phyloP scores from a whole-genome alignment of 2,329 filamentous ascomycete species.

The Colletotrichum salicis region DNA sequence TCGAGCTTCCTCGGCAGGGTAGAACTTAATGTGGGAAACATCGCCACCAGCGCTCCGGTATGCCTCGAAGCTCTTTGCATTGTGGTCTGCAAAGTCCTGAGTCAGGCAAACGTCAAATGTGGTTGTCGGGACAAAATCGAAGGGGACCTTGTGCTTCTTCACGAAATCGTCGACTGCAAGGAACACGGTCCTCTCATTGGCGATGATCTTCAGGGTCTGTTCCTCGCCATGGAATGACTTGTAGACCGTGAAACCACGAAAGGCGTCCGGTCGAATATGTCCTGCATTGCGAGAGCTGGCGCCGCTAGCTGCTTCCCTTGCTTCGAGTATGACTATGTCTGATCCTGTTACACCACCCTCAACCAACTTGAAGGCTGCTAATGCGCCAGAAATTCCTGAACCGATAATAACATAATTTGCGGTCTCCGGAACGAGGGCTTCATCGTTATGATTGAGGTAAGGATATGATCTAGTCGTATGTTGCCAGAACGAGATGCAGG shows the following conservation, averaged over 20 bases:
- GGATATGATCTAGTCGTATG: slow-evolving; percentile 39
- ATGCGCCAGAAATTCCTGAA: slow-evolving; percentile 53
- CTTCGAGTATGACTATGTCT: slow-evolving; percentile 54
- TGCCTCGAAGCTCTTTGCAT: slow-evolving; percentile 9
- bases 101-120: slow-evolving; percentile 62
- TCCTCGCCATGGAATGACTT: not conserved
- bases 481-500: slow-evolving; percentile 47
- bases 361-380: slow-evolving; percentile 52
- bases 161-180: slow-evolving; percentile 53
- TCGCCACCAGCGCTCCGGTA: not conserved
- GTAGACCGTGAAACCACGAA: slow-evolving; percentile 52
- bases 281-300: slow-evolving; percentile 57
- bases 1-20: slow-evolving; percentile 49
- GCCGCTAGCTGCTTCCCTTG: slow-evolving; percentile 55
- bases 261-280: slow-evolving; percentile 57
- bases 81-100: slow-evolving; percentile 52
- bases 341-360: slow-evolving; percentile 45
- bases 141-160: slow-evolving; percentile 50
- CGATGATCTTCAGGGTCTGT: not conserved
- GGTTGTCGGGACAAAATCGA: slow-evolving; percentile 57
- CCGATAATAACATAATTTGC: slow-evolving; percentile 52
- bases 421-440: slow-evolving; percentile 41
- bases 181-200: slow-evolving; percentile 29
- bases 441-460: slow-evolving; percentile 49
- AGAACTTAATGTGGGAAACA: not conserved